Conservation (phyloP, 2,329 filamentous ascomycete genomes). For the Aspergillus ruber region DNA sequence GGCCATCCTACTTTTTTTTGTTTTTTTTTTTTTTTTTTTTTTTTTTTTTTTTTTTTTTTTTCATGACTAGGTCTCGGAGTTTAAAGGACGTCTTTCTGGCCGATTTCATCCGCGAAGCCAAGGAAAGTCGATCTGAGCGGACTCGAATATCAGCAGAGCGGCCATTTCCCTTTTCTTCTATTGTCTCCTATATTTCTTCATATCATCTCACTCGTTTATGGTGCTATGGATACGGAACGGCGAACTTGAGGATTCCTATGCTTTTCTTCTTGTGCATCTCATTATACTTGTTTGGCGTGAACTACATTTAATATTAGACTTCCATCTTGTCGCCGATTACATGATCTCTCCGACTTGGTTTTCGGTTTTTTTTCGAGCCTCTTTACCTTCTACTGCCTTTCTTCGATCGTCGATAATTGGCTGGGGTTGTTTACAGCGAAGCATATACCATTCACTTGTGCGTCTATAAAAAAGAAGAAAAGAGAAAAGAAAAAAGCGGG, state of each 20-base stretch:
- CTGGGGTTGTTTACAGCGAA: neutral
- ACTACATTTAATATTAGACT: slow-evolving; percentile 22
- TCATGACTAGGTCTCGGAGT: neutral
- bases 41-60: neutral
- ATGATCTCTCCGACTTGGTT: slow-evolving; percentile 9
- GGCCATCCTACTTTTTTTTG: slow-evolving; percentile 2
- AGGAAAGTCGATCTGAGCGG: slow-evolving; percentile 3
- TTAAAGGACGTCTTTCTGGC: slow-evolving; percentile 2
- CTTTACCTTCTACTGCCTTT: too few relatives aligned
- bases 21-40: slow-evolving; percentile 6
- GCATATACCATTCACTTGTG: neutral
- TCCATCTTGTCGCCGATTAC: slow-evolving; percentile 14
- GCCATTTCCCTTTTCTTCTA: slow-evolving; percentile 15
- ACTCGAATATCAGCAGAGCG: neutral
- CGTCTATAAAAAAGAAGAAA: neutral
- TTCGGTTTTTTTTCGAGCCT: neutral
- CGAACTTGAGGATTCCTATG: slow-evolving; percentile 24
- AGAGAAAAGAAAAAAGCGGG: neutral
- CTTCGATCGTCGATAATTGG: too few relatives aligned
- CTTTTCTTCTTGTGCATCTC: slow-evolving; percentile 7
- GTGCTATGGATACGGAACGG: slow-evolving; percentile 33
- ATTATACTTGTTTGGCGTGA: slow-evolving; percentile 14
- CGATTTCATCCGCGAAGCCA: slow-evolving; percentile 8
- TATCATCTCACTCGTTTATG: slow-evolving; percentile 28
- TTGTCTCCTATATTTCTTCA: slow-evolving; percentile 12